Evolutionary conservation across 352 stramenopile species (phyloP), one percentile per base, ranked within the genome.

Genomic region (Globisporangium spiculum): DNA sequence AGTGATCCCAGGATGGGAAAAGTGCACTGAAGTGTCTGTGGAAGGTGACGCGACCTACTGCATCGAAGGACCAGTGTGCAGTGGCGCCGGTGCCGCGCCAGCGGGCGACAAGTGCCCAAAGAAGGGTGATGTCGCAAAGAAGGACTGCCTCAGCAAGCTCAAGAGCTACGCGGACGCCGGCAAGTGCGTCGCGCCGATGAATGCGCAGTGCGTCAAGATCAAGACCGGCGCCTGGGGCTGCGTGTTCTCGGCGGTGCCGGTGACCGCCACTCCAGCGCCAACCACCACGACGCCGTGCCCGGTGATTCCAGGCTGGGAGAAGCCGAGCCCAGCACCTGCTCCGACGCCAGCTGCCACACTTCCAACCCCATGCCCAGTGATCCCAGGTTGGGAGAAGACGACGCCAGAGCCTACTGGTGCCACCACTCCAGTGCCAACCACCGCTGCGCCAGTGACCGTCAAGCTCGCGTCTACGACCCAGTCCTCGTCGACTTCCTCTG

Each of bases 41-140:
- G 78, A 91, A 58, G 70, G 78, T 1, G 84, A 92, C 65, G 86
- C 84, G 30, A 92, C 86, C 20, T 92, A 91, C 71, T 92, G 84
- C 72, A 86, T 92, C 54, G 57, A 70, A 10, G 86, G 82, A 27
- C 72, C 81, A 1, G 80, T 92, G 54, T 94, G 86, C 69, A 86
- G 75, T 36, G 86, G 86, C 52, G 68, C 72, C 9, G 81, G 80
- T 36, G 65, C 73, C 16, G 66, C 57, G 27, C 79, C 82, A 3
- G 68, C 75, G 12, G 86, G 86, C 3, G 67, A 41, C 24, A 60
- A 76, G 36, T 94, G 86, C 38, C 86, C 86, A 4, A 73, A 79
- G 71, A 79, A 88, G 71, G 86, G 86, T 22, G 77, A 83, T 36
- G 72, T 88, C 24, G 81, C 86, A 0, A 73, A 82, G 22, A 73